Conservation (phyloP, 2,329 filamentous ascomycete genomes). For the Zymoseptoria pseudotritici region DNA sequence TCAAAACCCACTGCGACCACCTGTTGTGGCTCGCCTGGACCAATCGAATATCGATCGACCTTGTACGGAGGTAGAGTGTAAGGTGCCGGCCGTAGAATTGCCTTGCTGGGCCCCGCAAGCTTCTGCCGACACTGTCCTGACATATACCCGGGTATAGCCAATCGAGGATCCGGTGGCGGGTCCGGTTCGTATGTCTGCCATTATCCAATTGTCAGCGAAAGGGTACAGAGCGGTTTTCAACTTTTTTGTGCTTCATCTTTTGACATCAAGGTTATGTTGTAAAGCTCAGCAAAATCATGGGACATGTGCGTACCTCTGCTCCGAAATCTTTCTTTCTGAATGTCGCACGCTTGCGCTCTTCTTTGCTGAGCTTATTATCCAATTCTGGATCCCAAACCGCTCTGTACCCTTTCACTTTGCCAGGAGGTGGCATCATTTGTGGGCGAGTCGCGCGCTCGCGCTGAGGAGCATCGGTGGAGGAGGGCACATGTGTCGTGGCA, state of each 20-base stretch:
- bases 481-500: constrained; percentile 16
- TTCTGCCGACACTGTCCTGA: constrained; percentile 40
- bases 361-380: constrained; percentile 51
- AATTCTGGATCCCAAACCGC: constrained; percentile 57
- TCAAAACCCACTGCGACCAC: constrained; percentile 96
- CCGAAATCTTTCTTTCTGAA: constrained; percentile 31
- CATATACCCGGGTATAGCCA: constrained; percentile 58
- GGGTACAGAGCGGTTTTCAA: constrained; percentile 33
- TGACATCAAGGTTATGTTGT: constrained; percentile 26
- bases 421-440: constrained; percentile 45
- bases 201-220: constrained; percentile 31
- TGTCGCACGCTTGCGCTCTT: constrained; percentile 43
- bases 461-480: constrained; percentile 19
- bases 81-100: constrained; percentile 61
- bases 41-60: constrained; percentile 80
- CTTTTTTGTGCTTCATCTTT: constrained; percentile 13
- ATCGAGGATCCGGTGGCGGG: constrained; percentile 76
- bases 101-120: constrained; percentile 55
- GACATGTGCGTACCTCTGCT: constrained; percentile 35
- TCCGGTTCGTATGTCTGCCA: constrained; percentile 55
- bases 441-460: constrained; percentile 32
- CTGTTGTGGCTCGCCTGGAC: constrained; percentile 80
- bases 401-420: constrained; percentile 51
- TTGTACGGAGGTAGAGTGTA: constrained; percentile 76
- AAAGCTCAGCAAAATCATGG: constrained; percentile 32